These are phyloP conservation scores for Terana coerulea DNA, from an alignment of 768 basidiomycete genomes.

Conservation along the genomic window DNA sequence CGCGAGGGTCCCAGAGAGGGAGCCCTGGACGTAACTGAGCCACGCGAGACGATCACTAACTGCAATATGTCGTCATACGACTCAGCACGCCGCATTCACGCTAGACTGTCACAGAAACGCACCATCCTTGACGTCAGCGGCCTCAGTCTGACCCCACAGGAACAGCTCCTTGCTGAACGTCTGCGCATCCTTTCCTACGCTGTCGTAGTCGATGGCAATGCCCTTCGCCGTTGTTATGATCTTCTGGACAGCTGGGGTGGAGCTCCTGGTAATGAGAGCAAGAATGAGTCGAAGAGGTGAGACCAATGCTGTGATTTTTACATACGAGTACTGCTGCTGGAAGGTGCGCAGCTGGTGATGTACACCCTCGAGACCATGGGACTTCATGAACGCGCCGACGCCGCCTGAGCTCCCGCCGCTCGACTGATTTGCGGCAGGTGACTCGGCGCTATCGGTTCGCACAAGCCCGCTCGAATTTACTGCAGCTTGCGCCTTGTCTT, in stretches of 20 bases:
- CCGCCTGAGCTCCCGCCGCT: slow-evolving; percentile 3
- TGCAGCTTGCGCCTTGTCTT: slow-evolving; percentile 75
- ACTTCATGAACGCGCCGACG: slow-evolving; percentile 17
- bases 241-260: slow-evolving; percentile 66
- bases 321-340: slow-evolving; percentile 72
- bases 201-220: slow-evolving; percentile 70
- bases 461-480: slow-evolving; percentile 39
- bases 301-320: too few species aligned
- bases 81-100: not conserved
- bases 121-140: slow-evolving; percentile 76
- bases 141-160: slow-evolving; percentile 74
- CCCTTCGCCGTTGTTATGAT: slow-evolving; percentile 79
- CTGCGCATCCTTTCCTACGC: slow-evolving; percentile 60
- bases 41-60: slow-evolving; percentile 82
- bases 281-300: too few species aligned
- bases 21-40: slow-evolving; percentile 73
- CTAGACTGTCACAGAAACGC: slow-evolving; percentile 13
- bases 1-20: slow-evolving; percentile 58
- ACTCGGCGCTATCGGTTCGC: not conserved
- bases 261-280: slow-evolving; percentile 29
- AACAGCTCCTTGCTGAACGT: slow-evolving; percentile 82
- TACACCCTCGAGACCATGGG: slow-evolving; percentile 50
- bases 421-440: slow-evolving; percentile 31
- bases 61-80: slow-evolving; percentile 25
- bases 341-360: slow-evolving; percentile 71